Base-by-base conservation (phyloP, 768 basidiomycete species). In the Boletus pseudo-olivaceus region DNA sequence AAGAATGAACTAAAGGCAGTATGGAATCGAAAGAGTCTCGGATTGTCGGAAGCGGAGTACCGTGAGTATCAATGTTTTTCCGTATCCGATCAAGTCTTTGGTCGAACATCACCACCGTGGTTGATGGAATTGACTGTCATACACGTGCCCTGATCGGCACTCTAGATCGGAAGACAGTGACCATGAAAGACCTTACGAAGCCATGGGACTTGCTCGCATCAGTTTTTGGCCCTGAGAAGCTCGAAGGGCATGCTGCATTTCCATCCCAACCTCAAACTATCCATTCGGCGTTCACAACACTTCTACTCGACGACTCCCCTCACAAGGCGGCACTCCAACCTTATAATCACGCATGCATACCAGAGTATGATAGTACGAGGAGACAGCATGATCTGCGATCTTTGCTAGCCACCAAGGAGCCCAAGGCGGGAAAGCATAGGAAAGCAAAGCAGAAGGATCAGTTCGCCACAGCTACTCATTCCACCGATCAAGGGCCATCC, bases 21-120 rank as follows among this genome's bases (percentile, higher is more conserved):
- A 0, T 93, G 91, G 91, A 88, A 88, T 15, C 75, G 92, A 46
- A 88, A 88, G 62, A 87, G 85, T 7, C 70, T 93, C 0, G 91
- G 89, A 1, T 66, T 93, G n/a, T 74, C 72, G 4, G 61, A 73
- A 10, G 71, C 65, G 20, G 80, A 85, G 17, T 94, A 91, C 61
- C 55, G 91, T 93, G 62, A 67, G 89, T 84, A 75, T 55, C 34
- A 5, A 17, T n/a, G 15, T 47, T 34, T 15, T 39, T 30, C 32
- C 20, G 5, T 5, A 5, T 19, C 11, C 35, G 14, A 47, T 33
- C 2, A 8, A 7, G 1, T 49, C 19, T 19, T 15, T 42, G 38
- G 17, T 37, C 27, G 32, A 66, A 14, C 17, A 5, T 34, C 33
- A 26, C 69, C 72, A 1, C 70, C 38, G 33, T 34, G 17, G 19